These are phyloP conservation scores for Populus deltoides DNA, from an alignment of 345 rosid genomes.

Conservation along the genomic window DNA sequence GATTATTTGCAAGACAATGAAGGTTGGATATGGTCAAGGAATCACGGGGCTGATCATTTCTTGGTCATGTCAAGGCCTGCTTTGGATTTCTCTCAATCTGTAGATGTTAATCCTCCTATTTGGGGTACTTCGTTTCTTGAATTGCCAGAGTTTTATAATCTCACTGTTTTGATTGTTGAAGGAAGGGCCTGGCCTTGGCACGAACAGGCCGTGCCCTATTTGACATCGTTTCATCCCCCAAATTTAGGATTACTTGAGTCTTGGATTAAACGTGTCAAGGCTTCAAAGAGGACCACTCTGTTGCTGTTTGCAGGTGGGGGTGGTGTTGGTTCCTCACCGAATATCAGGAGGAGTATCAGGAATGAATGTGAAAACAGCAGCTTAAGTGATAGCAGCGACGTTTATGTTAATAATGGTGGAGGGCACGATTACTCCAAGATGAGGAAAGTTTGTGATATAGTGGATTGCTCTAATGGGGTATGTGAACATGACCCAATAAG, in stretches of 20 bases:
- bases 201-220: slow-evolving; percentile 86
- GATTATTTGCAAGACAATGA: slow-evolving; percentile 40
- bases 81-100: slow-evolving; percentile 88
- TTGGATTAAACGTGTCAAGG: slow-evolving; percentile 63
- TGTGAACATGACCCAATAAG: slow-evolving; percentile 88
- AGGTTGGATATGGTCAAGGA: slow-evolving; percentile 55
- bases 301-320: slow-evolving; percentile 93
- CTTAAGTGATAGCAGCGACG: neutral
- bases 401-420: neutral
- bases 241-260: slow-evolving; percentile 53
- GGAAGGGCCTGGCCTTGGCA: slow-evolving; percentile 85
- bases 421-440: slow-evolving; percentile 15
- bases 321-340: slow-evolving; percentile 54
- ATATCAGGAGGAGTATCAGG: slow-evolving; percentile 79
- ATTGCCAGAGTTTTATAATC: slow-evolving; percentile 66
- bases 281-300: slow-evolving; percentile 49
- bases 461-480: slow-evolving; percentile 83
- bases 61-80: slow-evolving; percentile 88
- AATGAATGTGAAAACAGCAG: slow-evolving; percentile 55
- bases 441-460: slow-evolving; percentile 55
- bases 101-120: slow-evolving; percentile 62
- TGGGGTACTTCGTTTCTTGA: slow-evolving; percentile 96
- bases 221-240: slow-evolving; percentile 88
- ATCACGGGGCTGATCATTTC: slow-evolving; percentile 73
- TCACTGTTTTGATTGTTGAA: slow-evolving; percentile 70